These are phyloP conservation scores for Lactarius pseudohatsudake DNA, from an alignment of 768 basidiomycete genomes.

Conservation along the genomic window DNA sequence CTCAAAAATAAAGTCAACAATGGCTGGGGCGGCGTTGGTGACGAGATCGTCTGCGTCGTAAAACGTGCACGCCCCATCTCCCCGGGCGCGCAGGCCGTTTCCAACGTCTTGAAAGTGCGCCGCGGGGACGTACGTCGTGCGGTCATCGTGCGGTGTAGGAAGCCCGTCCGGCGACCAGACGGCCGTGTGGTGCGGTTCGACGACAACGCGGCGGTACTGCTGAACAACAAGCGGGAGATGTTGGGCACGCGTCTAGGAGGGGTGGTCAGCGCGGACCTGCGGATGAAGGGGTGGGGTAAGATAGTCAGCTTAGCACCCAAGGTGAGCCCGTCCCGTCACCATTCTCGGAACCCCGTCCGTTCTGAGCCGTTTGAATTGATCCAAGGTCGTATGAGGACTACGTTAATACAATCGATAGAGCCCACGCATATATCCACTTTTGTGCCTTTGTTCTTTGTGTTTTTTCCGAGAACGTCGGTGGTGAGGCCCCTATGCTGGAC, in stretches of 20 bases:
- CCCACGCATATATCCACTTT: not conserved
- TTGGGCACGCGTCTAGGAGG: conserved; percentile 93
- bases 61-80: conserved; percentile 86
- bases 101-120: conserved; percentile 85
- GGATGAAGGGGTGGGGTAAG: conserved; percentile 93
- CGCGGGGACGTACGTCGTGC: conserved; percentile 94
- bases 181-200: conserved; percentile 88
- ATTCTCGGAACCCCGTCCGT: not conserved
- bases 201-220: conserved; percentile 91
- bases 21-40: conserved; percentile 90
- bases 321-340: conserved; percentile 43
- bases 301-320: conserved; percentile 90
- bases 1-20: conserved; percentile 95
- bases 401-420: not conserved
- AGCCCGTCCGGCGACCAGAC: conserved; percentile 81
- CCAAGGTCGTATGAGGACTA: conserved; percentile 16
- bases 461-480: conserved; percentile 11
- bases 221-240: conserved; percentile 97
- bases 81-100: conserved; percentile 60
- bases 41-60: conserved; percentile 95
- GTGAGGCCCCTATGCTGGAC: not conserved
- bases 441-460: not conserved
- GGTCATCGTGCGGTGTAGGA: conserved; percentile 91
- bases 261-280: conserved; percentile 86
- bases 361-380: not conserved